These are phyloP conservation scores for Fusarium sacchari DNA, from an alignment of 2,329 filamentous ascomycete species.

Conservation along the genomic window DNA sequence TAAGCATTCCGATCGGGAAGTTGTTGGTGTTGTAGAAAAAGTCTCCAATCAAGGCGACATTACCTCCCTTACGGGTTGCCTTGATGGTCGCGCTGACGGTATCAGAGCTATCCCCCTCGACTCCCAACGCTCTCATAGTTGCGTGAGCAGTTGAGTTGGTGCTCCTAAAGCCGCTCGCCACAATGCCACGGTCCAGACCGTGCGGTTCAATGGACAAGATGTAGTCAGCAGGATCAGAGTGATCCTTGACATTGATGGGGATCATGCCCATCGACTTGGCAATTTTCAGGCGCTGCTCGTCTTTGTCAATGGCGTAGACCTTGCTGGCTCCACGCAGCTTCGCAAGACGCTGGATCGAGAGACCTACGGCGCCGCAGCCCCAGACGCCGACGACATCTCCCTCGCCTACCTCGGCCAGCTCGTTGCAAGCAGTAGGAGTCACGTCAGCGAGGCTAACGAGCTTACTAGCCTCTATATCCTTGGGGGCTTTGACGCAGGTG, in stretches of 20 bases:
- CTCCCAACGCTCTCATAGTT: not conserved
- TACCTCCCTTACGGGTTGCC: not conserved
- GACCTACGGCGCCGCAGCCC: not conserved
- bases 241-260: not conserved
- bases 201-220: not conserved
- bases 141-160: not conserved
- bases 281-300: not conserved
- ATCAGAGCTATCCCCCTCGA: constrained; percentile 1
- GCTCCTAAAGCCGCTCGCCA: not conserved
- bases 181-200: not conserved
- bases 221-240: not conserved
- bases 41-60: not conserved
- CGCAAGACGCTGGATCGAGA: not conserved
- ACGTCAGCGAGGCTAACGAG: not conserved
- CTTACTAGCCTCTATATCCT: not conserved
- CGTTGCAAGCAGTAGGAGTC: not conserved
- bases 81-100: not conserved
- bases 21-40: not conserved
- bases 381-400: constrained; percentile 3
- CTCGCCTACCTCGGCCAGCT: not conserved
- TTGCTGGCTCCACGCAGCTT: not conserved
- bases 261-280: not conserved
- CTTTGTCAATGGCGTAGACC: constrained; percentile 7
- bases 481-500: constrained; percentile 4
- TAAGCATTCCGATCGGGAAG: constrained; percentile 7